phyloP scores from a whole-genome alignment of 2,329 filamentous ascomycete species.

The Macrophomina phaseolina region DNA sequence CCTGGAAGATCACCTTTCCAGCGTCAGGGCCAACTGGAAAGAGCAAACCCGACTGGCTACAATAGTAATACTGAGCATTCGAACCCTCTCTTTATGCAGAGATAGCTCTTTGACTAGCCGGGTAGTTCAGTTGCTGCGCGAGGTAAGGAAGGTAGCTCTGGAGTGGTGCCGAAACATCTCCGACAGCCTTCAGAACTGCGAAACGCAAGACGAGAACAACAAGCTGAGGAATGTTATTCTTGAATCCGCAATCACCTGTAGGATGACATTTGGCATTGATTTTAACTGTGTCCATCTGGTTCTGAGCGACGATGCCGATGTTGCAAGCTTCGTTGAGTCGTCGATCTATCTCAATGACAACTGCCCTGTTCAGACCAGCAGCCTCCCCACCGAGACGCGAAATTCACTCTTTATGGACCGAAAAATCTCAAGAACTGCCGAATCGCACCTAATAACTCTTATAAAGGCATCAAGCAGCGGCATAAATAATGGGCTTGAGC shows the following conservation, averaged over 20 bases:
- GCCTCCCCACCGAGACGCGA: background rate
- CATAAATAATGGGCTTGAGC: conserved; percentile 31
- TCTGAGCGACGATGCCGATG: conserved; percentile 29
- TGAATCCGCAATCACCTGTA: conserved; percentile 9
- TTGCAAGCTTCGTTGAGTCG: conserved; percentile 46
- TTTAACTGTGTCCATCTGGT: background rate
- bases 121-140: background rate
- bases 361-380: conserved; percentile 17
- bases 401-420: background rate
- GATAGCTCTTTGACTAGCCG: background rate
- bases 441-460: background rate
- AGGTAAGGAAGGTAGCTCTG: conserved; percentile 1
- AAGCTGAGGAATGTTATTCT: background rate
- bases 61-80: conserved; percentile 8
- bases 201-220: background rate
- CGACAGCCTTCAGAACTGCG: background rate
- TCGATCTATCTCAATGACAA: conserved; percentile 47
- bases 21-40: conserved; percentile 22
- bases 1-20: background rate
- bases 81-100: conserved; percentile 4
- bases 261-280: conserved; percentile 12
- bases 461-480: background rate
- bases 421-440: background rate
- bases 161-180: conserved; percentile 20
- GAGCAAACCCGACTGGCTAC: conserved; percentile 7